These are phyloP conservation scores for Bjerkandera adusta DNA, from an alignment of 1,284 basidiomycete species.

Conservation along the genomic window DNA sequence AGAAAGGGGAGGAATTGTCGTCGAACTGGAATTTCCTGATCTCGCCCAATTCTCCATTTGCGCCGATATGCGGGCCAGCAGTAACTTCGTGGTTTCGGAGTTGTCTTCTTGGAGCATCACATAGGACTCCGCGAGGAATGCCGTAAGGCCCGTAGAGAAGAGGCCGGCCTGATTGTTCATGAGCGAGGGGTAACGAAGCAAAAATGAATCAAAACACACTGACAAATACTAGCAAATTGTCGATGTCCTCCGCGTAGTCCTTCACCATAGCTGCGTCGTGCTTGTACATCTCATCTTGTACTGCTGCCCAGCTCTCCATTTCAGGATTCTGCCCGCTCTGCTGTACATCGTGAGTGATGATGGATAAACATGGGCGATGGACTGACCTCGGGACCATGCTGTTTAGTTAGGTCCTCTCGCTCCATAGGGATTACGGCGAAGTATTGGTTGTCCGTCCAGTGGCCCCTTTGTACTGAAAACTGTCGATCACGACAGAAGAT, in stretches of 20 bases:
- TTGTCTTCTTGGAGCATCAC: not conserved
- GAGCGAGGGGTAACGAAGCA: not conserved
- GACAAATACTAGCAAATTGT: constrained; percentile 1
- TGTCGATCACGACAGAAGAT: too few species aligned
- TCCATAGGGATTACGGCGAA: too few species aligned
- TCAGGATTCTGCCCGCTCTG: too few species aligned
- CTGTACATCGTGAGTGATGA: too few species aligned
- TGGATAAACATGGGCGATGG: too few species aligned
- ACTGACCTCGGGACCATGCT: too few species aligned
- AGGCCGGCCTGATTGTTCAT: not conserved
- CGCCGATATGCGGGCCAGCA: not conserved
- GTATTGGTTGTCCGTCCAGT: too few species aligned
- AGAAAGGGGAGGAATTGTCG: too few species aligned
- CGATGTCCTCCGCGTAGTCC: constrained; percentile 4
- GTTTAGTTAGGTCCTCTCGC: too few species aligned
- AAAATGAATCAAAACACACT: not conserved
- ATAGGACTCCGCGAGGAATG: not conserved
- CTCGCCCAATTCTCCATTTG: not conserved
- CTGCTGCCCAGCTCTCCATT: too few species aligned
- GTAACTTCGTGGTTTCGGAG: not conserved
- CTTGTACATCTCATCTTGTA: not conserved
- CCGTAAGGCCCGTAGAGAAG: constrained; percentile 1
- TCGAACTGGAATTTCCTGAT: too few species aligned
- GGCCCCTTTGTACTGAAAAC: too few species aligned
- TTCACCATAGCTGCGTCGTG: not conserved